Base-by-base conservation (phyloP, 495 filamentous ascomycete species). In the Trichocladium uniseriatum region DNA sequence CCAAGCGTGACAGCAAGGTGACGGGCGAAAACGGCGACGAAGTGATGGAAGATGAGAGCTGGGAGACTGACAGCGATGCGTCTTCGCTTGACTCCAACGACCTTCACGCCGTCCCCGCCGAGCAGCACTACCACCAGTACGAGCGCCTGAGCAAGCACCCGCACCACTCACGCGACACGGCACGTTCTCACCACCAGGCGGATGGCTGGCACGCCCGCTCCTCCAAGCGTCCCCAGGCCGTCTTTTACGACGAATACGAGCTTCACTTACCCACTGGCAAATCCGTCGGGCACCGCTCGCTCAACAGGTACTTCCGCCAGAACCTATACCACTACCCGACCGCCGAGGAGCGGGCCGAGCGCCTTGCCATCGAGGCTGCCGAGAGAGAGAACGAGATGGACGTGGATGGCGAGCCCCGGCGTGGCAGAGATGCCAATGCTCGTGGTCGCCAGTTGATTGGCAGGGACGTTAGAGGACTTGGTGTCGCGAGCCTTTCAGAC, bases 251-350 rank as follows among this genome's bases (percentile, higher is more conserved):
- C 49, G 92, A 97, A 21, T 88, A 85, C 59, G 94, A 97, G 66
- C 76, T 98, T 15, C 87, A 97, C 61, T 79, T 98, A n/a, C 91
- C 91, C 3, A 86, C 83, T 15, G 92, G 92, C 28, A 79, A 83
- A 48, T 83, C 83, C n/a, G 89, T 89, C 31, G 92, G 92, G 36
- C 94, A 97, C 63, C 80, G 92, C 45, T 89, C 86, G 7, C 71
- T 94, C 14, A 81, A 84, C 51, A 78, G 75, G 44, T 96, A 95
- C 67, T 98, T 80, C 67, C 84, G 88, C 42, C 92, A 98, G 70
- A 96, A 97, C 67, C 72, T 97, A 29, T 83, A 87, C 71, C 84
- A 74, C 64, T 78, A 94, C 68, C 87, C 86, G 3, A 78, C 82
- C 5, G 65, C 79, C 0, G 78, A 79, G 14, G 89, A 94, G 62